A percentile compares a stretch with the other conserved stretches of the same genome.
Evolutionary conservation across 2,329 filamentous ascomycete species (phyloP).

Genomic region (Aurifilum marmelostoma): DNA sequence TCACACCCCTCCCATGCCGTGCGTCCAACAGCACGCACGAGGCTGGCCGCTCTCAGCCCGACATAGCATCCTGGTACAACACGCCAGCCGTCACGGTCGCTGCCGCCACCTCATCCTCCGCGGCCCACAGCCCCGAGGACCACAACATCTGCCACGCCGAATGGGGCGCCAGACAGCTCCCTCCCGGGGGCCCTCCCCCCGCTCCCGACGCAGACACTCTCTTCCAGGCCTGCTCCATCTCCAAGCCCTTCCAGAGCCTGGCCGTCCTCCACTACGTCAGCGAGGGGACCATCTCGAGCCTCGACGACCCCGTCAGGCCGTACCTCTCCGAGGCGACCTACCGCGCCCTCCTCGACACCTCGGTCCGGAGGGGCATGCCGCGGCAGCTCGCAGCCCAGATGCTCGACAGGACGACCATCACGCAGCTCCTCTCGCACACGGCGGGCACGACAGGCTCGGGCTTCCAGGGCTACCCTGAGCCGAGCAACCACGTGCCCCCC

Average conservation of each 20-base stretch:
- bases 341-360: constrained; percentile 15
- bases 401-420: constrained; percentile 20
- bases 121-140: background rate
- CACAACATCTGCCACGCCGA: constrained; percentile 5
- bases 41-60: background rate
- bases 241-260: constrained; percentile 26
- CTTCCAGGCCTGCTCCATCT: constrained; percentile 25
- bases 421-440: constrained; percentile 24
- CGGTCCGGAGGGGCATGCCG: constrained; percentile 17
- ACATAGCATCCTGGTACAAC: constrained; percentile 23
- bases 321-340: constrained; percentile 16
- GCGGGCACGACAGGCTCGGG: constrained; percentile 18
- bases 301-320: constrained; percentile 21
- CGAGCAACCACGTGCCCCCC: constrained; percentile 10
- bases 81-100: constrained; percentile 20
- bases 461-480: constrained; percentile 18
- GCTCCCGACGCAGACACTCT: constrained; percentile 22
- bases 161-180: constrained; percentile 19
- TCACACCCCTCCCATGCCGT: constrained; percentile 15
- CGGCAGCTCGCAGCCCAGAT: constrained; percentile 16
- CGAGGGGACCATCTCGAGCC: constrained; percentile 14
- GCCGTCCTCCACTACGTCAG: constrained; percentile 22
- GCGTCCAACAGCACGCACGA: background rate
- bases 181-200: background rate
- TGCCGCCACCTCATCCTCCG: constrained; percentile 5